Percentiles rank a stretch among this genome's conserved stretches.
These are phyloP conservation scores for Grigorovia yakushimaensis DNA, from an alignment of 805 yeast genomes.

Conservation along the genomic window DNA sequence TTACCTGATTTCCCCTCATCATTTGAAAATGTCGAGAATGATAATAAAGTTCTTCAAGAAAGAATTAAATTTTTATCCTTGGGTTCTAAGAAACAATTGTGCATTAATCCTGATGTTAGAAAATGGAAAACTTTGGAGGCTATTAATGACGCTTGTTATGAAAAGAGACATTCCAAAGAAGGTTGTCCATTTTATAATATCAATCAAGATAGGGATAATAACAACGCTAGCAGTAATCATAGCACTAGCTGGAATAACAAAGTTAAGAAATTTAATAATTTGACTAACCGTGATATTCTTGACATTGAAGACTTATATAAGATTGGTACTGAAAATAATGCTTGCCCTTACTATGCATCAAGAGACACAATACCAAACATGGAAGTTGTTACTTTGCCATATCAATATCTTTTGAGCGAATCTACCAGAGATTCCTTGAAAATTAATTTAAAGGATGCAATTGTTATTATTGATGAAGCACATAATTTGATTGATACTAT, in stretches of 20 bases:
- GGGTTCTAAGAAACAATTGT: slow-evolving; percentile 78
- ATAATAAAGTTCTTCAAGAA: slow-evolving; percentile 30
- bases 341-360: slow-evolving; percentile 79
- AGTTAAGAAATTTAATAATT: slow-evolving; percentile 39
- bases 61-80: slow-evolving; percentile 59
- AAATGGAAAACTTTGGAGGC: slow-evolving; percentile 38
- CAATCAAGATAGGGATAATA: slow-evolving; percentile 29
- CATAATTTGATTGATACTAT: slow-evolving; percentile 79
- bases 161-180: slow-evolving; percentile 41
- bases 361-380: slow-evolving; percentile 47
- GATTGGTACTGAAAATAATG: slow-evolving; percentile 45
- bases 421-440: slow-evolving; percentile 51
- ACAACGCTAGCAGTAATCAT: neutral
- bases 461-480: slow-evolving; percentile 85
- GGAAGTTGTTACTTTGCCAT: slow-evolving; percentile 78
- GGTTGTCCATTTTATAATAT: slow-evolving; percentile 18
- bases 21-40: slow-evolving; percentile 23
- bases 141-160: slow-evolving; percentile 75
- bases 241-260: slow-evolving; percentile 8
- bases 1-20: slow-evolving; percentile 59
- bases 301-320: slow-evolving; percentile 72
- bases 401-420: slow-evolving; percentile 60
- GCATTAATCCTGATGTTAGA: slow-evolving; percentile 59
- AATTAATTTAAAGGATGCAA: slow-evolving; percentile 48
- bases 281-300: slow-evolving; percentile 44